Conservation (phyloP, 495 filamentous ascomycete genomes). For the Bacidia gigantensis region DNA sequence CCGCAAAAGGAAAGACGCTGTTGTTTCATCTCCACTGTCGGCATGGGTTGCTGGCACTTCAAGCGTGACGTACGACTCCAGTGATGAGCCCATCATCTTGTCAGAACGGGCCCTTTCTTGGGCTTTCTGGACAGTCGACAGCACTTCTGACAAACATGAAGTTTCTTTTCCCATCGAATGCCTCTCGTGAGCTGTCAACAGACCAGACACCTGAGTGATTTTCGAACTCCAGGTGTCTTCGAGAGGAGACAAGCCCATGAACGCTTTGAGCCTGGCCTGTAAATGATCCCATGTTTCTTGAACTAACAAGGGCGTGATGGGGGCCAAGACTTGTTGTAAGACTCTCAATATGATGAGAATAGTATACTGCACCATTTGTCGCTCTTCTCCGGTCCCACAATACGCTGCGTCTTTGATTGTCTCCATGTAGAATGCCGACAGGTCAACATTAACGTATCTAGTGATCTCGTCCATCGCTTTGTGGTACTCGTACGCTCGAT, state of each 20-base stretch:
- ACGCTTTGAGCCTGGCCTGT: constrained; percentile 44
- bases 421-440: constrained; percentile 91
- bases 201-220: constrained; percentile 21
- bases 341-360: constrained; percentile 54
- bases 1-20: constrained; percentile 29
- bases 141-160: constrained; percentile 40
- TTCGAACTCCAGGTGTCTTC: constrained; percentile 15
- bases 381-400: constrained; percentile 37
- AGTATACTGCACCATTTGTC: constrained; percentile 48
- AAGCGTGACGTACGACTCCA: constrained; percentile 8
- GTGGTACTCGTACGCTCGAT: constrained; percentile 65
- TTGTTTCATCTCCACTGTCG: constrained; percentile 9
- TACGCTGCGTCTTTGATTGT: constrained; percentile 78
- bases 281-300: constrained; percentile 78
- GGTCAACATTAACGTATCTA: constrained; percentile 61
- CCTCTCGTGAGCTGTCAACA: constrained; percentile 14
- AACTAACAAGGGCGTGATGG: constrained; percentile 71
- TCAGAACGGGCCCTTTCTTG: constrained; percentile 44
- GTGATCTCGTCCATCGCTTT: constrained; percentile 61
- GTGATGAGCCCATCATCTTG: constrained; percentile 9
- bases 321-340: constrained; percentile 62
- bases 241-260: neutral
- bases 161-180: constrained; percentile 35
- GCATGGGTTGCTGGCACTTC: constrained; percentile 7
- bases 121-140: constrained; percentile 51